Conservation (phyloP, 768 basidiomycete species). For the Leccinum aurantiacum region DNA sequence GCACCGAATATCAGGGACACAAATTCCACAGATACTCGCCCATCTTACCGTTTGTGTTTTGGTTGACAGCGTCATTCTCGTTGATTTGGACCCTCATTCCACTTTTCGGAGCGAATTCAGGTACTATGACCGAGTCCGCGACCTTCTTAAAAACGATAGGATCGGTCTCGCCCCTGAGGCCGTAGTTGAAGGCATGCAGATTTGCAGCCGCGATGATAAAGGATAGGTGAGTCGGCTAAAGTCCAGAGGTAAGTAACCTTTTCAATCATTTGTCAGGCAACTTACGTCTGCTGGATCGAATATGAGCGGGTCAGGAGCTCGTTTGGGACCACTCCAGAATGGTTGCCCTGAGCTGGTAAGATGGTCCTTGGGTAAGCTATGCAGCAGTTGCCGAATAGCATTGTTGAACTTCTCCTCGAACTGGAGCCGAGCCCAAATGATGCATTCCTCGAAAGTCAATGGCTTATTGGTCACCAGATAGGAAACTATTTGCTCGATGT, state of each 20-base stretch:
- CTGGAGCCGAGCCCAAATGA: conserved; percentile 92
- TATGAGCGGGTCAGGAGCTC: conserved; percentile 86
- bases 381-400: conserved; percentile 88
- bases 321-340: conserved; percentile 99
- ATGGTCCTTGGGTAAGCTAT: conserved; percentile 93
- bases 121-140: conserved; percentile 78
- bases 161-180: conserved; percentile 87
- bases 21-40: background rate
- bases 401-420: conserved; percentile 95
- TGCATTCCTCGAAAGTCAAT: conserved; percentile 94
- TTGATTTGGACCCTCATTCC: conserved; percentile 92
- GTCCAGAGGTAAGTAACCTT: conserved; percentile 12
- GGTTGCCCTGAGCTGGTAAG: conserved; percentile 89
- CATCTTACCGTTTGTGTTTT: conserved; percentile 35
- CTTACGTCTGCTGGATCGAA: conserved; percentile 88
- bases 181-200: conserved; percentile 97
- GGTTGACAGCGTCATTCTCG: conserved; percentile 85
- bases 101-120: conserved; percentile 90
- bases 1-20: conserved; percentile 7
- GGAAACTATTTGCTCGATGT: conserved; percentile 82
- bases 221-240: conserved; percentile 77
- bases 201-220: conserved; percentile 95
- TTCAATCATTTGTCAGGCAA: conserved; percentile 10
- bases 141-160: conserved; percentile 78
- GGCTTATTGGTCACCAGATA: conserved; percentile 93